Evolutionary conservation across 1,284 basidiomycete genomes (phyloP), one percentile per base, ranked within the genome.

Genomic region (Lentinus polychrous): DNA sequence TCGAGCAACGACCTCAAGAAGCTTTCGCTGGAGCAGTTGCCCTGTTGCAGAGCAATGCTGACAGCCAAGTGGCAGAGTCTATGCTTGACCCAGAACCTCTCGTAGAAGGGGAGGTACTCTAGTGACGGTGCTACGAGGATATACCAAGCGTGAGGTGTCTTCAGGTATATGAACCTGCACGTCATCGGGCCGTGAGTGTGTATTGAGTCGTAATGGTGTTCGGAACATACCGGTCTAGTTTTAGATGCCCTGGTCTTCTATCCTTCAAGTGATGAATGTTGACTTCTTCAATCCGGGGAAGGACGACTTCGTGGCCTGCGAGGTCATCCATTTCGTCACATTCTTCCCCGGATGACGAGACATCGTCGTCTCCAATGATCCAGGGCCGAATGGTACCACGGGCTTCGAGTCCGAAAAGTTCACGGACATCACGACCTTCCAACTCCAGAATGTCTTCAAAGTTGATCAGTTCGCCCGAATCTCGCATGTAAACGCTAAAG

Each of bases 71-170:
- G 74, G 1, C 76, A 61, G 11, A 79, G 43, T 0, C 67, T 66
- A 52, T 81, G 78, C 38, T 66, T 64, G 11, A 69, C 60, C 70
- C 74, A 79, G 46, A 79, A 76, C 0, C 59, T 47, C 1, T 49
- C 46, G 54, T 71, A 82, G 48, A 70, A 70, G 0, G 65, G 59
- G 2, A 46, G 49, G 54, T 85, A 85, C 1, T 49, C 22, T 1
- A 46, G 40, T 0, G 74, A 70, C 0, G 82, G 81, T 2, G 52
- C 49, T 10, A 69, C 68, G 2, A 85, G 66, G 49, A 84, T 80
- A 54, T 86, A 85, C 82, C 82, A 85, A 0, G 81, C 79, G 56
- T 63, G 53, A 20, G 58, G 24, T 1, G 74, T 76, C 23, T 64
- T 59, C 22, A 76, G 53, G 47, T 71, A 74, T 8, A 74, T 66